Conservation (phyloP, 2,329 filamentous ascomycete species). For the Allantophomopsis lycopodina region DNA sequence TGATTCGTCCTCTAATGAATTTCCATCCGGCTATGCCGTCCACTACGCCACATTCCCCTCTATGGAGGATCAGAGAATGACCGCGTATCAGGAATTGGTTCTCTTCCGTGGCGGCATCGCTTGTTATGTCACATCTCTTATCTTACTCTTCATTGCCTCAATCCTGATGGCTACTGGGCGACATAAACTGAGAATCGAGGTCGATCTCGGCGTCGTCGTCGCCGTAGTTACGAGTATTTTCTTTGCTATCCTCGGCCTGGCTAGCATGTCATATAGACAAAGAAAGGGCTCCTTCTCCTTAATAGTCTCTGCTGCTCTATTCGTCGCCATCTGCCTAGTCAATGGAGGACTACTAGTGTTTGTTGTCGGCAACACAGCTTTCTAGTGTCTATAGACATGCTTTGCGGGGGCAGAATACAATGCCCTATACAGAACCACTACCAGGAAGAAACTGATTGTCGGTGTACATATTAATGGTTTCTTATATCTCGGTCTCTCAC, state of each 20-base stretch:
- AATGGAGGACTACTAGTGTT: constrained; percentile 38
- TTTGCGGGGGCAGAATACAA: too few relatives aligned
- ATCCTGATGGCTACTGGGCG: constrained; percentile 55
- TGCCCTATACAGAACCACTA: too few relatives aligned
- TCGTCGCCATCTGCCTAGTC: constrained; percentile 30
- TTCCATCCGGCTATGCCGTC: constrained; percentile 36
- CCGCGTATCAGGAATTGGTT: constrained; percentile 36
- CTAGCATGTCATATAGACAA: constrained; percentile 38
- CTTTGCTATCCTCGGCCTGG: constrained; percentile 47
- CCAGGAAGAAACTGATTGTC: too few relatives aligned
- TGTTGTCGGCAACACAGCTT: constrained; percentile 24
- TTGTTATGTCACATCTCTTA: constrained; percentile 42
- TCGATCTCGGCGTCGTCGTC: constrained; percentile 58
- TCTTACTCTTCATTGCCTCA: constrained; percentile 50
- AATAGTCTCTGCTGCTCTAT: constrained; percentile 26
- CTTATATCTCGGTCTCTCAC: too few relatives aligned
- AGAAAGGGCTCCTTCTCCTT: constrained; percentile 14
- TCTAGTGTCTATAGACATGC: neutral
- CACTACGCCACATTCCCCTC: constrained; percentile 39
- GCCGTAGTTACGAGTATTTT: constrained; percentile 55
- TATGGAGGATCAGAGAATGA: constrained; percentile 33
- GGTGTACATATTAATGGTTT: too few relatives aligned
- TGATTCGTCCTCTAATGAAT: constrained; percentile 31
- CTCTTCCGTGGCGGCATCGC: constrained; percentile 38
- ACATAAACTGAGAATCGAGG: constrained; percentile 53